Evolutionary conservation across 2,329 filamentous ascomycete species (phyloP).

Genomic region (Cadophora sp.): DNA sequence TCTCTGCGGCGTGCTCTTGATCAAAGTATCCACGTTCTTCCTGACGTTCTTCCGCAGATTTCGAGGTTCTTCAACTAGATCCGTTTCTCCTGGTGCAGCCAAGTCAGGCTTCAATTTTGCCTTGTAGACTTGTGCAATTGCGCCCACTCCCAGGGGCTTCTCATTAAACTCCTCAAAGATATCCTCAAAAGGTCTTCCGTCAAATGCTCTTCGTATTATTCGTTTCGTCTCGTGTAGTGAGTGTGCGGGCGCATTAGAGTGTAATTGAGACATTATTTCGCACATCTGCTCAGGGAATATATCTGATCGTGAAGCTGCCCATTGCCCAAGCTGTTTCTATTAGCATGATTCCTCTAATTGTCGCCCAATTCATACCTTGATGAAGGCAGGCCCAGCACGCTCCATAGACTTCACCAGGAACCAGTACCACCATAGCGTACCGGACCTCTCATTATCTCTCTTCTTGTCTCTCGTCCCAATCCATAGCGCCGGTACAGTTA

Average conservation of each 20-base stretch:
- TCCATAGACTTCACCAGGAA: slow-evolving; percentile 93
- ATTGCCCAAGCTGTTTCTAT: slow-evolving; percentile 80
- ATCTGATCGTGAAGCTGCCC: slow-evolving; percentile 94
- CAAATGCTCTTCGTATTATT: slow-evolving; percentile 83
- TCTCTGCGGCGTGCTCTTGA: slow-evolving; percentile 85
- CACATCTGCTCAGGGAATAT: slow-evolving; percentile 96
- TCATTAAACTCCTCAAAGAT: slow-evolving; percentile 98
- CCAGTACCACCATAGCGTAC: slow-evolving; percentile 93
- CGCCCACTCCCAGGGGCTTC: slow-evolving; percentile 87
- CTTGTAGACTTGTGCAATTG: slow-evolving; percentile 97
- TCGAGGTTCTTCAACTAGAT: slow-evolving; percentile 58
- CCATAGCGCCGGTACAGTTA: slow-evolving; percentile 82
- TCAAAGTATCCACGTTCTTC: slow-evolving; percentile 82
- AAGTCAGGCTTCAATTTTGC: slow-evolving; percentile 87
- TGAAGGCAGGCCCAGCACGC: slow-evolving; percentile 91
- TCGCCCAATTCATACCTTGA: slow-evolving; percentile 69
- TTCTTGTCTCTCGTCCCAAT: slow-evolving; percentile 69
- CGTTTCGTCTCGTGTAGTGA: slow-evolving; percentile 79
- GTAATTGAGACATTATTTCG: slow-evolving; percentile 89
- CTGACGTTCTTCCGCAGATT: slow-evolving; percentile 73
- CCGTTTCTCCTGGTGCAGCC: slow-evolving; percentile 65
- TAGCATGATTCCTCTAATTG: slow-evolving; percentile 27
- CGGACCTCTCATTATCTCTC: slow-evolving; percentile 76
- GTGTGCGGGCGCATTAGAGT: slow-evolving; percentile 94
- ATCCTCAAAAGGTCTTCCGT: slow-evolving; percentile 79